Evolutionary conservation across 108 stramenopile species (phyloP), one percentile per base, ranked within the genome.

Genomic region (Chaetoceros tenuissimus): DNA sequence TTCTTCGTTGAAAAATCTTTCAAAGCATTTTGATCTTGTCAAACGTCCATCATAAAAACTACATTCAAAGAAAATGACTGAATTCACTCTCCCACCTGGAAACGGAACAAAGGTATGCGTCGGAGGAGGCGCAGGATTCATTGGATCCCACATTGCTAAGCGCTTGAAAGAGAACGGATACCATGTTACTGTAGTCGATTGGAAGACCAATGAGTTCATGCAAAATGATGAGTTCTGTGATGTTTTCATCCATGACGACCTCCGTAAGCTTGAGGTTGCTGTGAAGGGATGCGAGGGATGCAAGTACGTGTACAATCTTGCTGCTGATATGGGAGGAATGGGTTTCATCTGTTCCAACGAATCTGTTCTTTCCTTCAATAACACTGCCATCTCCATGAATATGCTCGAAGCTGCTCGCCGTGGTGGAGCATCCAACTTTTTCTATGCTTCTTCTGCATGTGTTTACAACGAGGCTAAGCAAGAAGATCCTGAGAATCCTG

Each of bases 291-390:
- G 92, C 68, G 85, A 87, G 63, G 98, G 89, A 48, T 98, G 98
- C 66, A 55, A 85, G 28, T 92, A 97, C 60, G 94, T 97, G 21
- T 98, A 97, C 94, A 98, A 98, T 66, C 75, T 98, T 46, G 98
- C 98, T 44, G 98, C 98, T n/a, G 98, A 98, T 63, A 98, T 98
- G 98, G 98, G 98, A 10, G 98, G 98, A 22, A 98, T 98, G 98
- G 98, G 98, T 28, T 98, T 98, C 63, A 98, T 98, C 55, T 89
- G 87, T 46, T 91, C 89, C 62, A 98, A 98, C 75, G 95, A 98
- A 62, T 85, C 82, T 19, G 98, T 98, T 48, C 64, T 98, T 48
- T 71, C 88, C 45, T 98, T 94, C 87, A 98, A 97, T 85, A 98
- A 98, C 85, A 98, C 98, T 40, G 92, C 96, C 74, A 96, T 98